Evolutionary conservation across 2,329 filamentous ascomycete genomes (phyloP), one percentile per base, ranked within the genome.

Genomic region (Botryotinia narcissicola): DNA sequence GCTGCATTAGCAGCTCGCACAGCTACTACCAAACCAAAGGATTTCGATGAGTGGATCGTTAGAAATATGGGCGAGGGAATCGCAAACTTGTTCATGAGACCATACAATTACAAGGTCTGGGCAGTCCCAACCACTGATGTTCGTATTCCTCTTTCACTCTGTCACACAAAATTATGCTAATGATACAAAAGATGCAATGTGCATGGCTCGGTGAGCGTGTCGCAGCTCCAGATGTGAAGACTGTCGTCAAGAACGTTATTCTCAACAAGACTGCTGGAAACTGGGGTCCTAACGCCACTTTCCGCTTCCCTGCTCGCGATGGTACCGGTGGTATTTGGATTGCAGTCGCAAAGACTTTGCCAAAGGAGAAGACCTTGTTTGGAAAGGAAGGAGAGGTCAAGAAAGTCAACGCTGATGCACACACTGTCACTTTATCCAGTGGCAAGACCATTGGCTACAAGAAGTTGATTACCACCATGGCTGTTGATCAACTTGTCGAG

Each of bases 21-120:
- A 64, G 87, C 93, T 81, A 95, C 90, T 85, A 93, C 90, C 78
- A 98, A 98, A 88, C 96, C 96, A 80, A 92, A 95, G 87, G 88
- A 97, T 86, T 99, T 99, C 80, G 96, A 99, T 82, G 94, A 99
- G 87, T 98, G 95, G 95, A 98, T 98, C 81, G 83, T 98, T 80
- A 91, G 96, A 81, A 97, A 92, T 87, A 95, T 92, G 86, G 96
- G 96, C 80, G 86, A 89, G 80, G 95, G 95, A 80, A 88, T 99
- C 81, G 95, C 95, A 78, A 91, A 99, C 83, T 88, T 95, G 80
- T 99, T 99, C 89, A 99, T 99, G 96, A 89, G 96, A 80, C 96
- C 96, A 72, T 99, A 99, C 89, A 99, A 99, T 90, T 99, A 92
- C 91, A 99, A 99, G 87, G 96, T 99, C 82, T 99, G 96, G 96